Percentiles rank a stretch among this genome's conserved stretches.
phyloP scores from a whole-genome alignment of 116 monocot genomes.

The Cymodocea nodosa region DNA sequence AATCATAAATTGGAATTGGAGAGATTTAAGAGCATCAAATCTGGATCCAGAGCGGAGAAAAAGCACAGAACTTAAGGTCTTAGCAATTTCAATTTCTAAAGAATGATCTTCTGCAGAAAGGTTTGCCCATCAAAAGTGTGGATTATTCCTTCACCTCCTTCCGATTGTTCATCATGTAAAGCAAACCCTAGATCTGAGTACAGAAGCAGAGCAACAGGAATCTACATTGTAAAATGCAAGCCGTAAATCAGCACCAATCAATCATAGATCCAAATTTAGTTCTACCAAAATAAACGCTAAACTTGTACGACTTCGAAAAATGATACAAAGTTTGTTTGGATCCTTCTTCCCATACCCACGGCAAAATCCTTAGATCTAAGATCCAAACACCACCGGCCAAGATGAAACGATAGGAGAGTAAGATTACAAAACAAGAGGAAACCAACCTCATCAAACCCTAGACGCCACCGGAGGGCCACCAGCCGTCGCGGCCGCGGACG shows the following conservation, averaged over 20 bases:
- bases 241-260: too few species aligned
- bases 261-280: not conserved
- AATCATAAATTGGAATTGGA: too few species aligned
- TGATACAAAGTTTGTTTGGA: constrained; percentile 8
- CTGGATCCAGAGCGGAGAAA: too few species aligned
- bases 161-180: not conserved
- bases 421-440: not conserved
- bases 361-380: not conserved
- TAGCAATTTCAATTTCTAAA: too few species aligned
- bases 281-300: not conserved
- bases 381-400: not conserved
- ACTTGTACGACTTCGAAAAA: not conserved
- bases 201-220: not conserved
- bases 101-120: too few species aligned
- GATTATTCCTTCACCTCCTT: too few species aligned
- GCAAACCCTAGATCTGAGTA: constrained; percentile 5
- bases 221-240: too few species aligned
- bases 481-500: constrained; percentile 7
- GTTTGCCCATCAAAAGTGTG: too few species aligned
- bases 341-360: not conserved
- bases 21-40: too few species aligned
- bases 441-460: constrained; percentile 11
- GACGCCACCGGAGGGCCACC: constrained; percentile 4
- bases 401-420: not conserved
- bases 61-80: too few species aligned